Evolutionary conservation across 2,329 filamentous ascomycete genomes (phyloP), one percentile per base, ranked within the genome.

Genomic region (Arachnopeziza araneosa): DNA sequence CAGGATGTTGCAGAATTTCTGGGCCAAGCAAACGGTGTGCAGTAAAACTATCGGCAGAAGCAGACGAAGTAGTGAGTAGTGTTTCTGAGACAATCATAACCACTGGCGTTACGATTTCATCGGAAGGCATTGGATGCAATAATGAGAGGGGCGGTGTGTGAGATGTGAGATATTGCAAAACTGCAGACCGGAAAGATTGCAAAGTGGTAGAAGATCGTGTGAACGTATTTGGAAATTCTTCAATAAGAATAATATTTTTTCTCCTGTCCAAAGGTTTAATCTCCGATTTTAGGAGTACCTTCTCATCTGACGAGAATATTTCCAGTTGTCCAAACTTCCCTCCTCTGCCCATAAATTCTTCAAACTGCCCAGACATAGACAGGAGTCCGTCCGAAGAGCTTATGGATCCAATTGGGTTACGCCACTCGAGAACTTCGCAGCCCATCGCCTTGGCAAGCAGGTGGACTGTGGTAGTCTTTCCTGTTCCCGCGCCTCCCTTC

Each of bases 11-110:
- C 17, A 91, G 80, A 51, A 99, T 89, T 64, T 95, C 90, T 0
- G 92, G 88, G 0, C 96, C 95, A 2, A 99, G 83, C 21, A 99
- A 77, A 24, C 93, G 86, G 76, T 98, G 91, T 0, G 91, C 91
- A 0, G 95, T 99, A 69, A 98, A 92, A 73, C 90, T 97, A 70
- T 98, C 93, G 14, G 91, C 86, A 10, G 89, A 86, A 1, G 92
- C 88, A 2, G 90, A 93, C 8, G 87, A 92, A 1, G 92, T 95
- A 0, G 90, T 93, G 19, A 96, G 77, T 17, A 96, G 78, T 0
- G 91, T 96, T 74, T 99, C 95, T 0, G 95, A 97, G 55, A 99
- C 86, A 60, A 99, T 83, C 77, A 99, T 87, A 32, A 99, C 83
- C 44, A 98, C 80, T 0, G 95, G 95, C 1, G 84, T 85, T 24